Conservation (phyloP, 176 grass and related monocot genomes). For the Oryza longistaminata region DNA sequence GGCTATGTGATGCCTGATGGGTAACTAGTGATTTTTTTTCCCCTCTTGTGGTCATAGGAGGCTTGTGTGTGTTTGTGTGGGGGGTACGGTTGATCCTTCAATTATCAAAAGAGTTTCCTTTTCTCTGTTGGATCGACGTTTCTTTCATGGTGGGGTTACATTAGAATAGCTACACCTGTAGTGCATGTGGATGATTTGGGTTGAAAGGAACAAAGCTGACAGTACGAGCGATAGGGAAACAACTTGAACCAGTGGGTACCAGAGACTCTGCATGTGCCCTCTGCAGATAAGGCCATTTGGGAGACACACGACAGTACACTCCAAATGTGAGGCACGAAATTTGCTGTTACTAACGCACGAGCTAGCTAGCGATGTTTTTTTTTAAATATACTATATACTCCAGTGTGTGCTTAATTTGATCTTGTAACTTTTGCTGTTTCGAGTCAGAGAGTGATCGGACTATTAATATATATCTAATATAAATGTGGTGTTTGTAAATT, state of each 20-base stretch:
- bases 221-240: not conserved
- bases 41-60: not conserved
- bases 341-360: not conserved
- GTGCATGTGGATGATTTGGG: constrained; percentile 15
- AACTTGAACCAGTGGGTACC: not conserved
- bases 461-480: too few species aligned
- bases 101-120: not conserved
- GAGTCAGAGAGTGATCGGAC: too few species aligned
- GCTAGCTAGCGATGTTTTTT: not conserved
- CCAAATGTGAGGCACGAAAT: not conserved
- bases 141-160: not conserved
- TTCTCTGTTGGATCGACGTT: not conserved
- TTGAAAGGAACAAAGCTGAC: constrained; percentile 24
- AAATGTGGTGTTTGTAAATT: too few species aligned
- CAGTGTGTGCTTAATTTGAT: not conserved
- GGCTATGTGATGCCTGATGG: constrained; percentile 4
- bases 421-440: not conserved
- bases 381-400: not conserved
- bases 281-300: not conserved
- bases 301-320: not conserved
- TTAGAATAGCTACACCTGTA: not conserved
- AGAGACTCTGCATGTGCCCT: not conserved
- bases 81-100: not conserved
- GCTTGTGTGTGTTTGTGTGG: not conserved
- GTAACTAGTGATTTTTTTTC: constrained; percentile 23